Evolutionary conservation across 2,329 filamentous ascomycete species (phyloP), one percentile per base, ranked within the genome.

Genomic region (Colletotrichum tropicicola): DNA sequence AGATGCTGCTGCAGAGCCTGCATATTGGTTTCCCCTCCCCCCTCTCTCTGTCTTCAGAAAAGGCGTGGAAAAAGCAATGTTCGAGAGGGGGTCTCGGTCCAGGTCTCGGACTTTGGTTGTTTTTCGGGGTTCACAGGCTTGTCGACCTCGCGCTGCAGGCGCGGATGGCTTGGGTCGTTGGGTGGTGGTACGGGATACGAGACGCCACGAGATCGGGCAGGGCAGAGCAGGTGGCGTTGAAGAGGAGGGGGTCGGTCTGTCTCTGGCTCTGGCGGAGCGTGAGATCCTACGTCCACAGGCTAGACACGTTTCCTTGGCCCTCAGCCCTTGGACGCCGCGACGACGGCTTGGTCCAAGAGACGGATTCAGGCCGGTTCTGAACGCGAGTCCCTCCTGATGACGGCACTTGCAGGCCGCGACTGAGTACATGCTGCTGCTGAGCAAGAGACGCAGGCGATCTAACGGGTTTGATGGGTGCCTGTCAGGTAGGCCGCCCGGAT

Each of bases 181-280:
- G 27, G 17, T 41, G 44, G 43, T 53, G 9, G 47, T 53, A 59
- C 44, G 37, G 32, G 44, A 65, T 61, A 61, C 56, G 61, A 65
- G 61, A 45, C 35, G 48, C 54, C 43, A 49, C 44, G 61, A 55
- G 43, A 53, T 45, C 45, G 43, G 21, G 17, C 55, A 41, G 19
- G 44, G 55, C 45, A 51, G 30, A 28, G 28, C 12, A 15, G 5
- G 58, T 65, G 62, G 49, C 62, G 62, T 52, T 30, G 28, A 32
- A 35, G 45, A 28, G 37, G 45, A 23, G 25, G 52, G 39, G 7
- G 32, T 15, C 13, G 30, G 32, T 15, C 12, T 35, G 5, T 35
- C 12, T 13, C 32, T 13, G 13, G 32, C 32, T 35, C 32, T 35
- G 32, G 12, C 32, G 12, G 28, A 19, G 41, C 27, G 54, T 57